Conservation (phyloP, 202 grass and related monocot species). For the Musa balbisiana region DNA sequence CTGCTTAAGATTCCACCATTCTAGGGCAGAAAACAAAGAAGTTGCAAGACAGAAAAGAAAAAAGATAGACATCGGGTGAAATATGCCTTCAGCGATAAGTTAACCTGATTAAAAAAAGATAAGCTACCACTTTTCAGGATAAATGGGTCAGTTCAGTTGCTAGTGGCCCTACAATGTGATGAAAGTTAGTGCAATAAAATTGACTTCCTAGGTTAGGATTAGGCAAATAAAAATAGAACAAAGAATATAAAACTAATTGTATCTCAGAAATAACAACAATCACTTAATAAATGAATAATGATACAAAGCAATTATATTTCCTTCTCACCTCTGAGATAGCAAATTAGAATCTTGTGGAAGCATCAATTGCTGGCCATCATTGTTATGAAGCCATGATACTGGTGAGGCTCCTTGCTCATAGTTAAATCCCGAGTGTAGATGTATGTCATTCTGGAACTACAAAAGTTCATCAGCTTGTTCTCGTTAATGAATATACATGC, state of each 20-base stretch:
- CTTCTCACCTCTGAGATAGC: slow-evolving; percentile 54
- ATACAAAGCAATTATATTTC: not conserved
- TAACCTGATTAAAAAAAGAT: too few species aligned
- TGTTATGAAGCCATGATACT: slow-evolving; percentile 38
- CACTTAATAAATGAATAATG: not conserved
- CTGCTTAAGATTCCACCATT: too few species aligned
- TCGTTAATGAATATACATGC: not conserved
- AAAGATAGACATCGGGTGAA: too few species aligned
- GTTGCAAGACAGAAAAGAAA: too few species aligned
- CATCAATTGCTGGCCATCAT: slow-evolving; percentile 32
- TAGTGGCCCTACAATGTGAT: too few species aligned
- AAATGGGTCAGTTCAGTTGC: too few species aligned
- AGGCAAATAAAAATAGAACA: not conserved
- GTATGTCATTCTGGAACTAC: slow-evolving; percentile 49
- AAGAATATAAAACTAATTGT: not conserved
- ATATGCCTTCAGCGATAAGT: too few species aligned
- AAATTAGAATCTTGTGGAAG: slow-evolving; percentile 38
- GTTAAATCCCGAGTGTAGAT: slow-evolving; percentile 38
- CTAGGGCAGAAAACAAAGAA: too few species aligned
- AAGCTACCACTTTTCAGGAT: too few species aligned
- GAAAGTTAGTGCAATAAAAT: too few species aligned
- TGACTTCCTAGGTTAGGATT: too few species aligned
- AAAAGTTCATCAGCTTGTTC: slow-evolving; percentile 5
- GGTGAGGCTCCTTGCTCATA: slow-evolving; percentile 29
- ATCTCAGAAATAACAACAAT: not conserved